Evolutionary conservation across 2,329 filamentous ascomycete species (phyloP), one percentile per base, ranked within the genome.

Genomic region (Colletotrichum sojae): DNA sequence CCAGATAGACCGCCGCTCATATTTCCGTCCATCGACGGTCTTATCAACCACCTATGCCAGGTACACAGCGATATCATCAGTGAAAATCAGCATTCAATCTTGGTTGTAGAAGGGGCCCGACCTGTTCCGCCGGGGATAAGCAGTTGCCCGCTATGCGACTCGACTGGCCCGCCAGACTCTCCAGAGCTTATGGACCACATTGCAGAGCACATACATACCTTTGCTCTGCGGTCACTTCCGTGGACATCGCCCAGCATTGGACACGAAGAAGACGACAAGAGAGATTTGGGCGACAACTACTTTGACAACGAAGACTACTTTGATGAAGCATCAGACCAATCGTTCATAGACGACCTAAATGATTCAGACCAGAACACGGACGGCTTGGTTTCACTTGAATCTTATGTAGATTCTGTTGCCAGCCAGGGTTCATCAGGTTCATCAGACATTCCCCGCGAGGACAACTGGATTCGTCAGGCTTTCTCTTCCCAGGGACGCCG

Each of bases 391-490:
- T 8, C 31, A 36, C 8, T 36, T 10, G 2, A 1, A 8, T 36
- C 31, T 9, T 36, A 12, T 10, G 27, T 10, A 8, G 10, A 10
- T 5, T 25, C 31, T 36, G 10, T 12, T 10, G 8, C 2, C 10
- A 36, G 3, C 10, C 31, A 36, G 10, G 31, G 22, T 25, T 25
- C 22, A n/a, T n/a, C n/a, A n/a, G n/a, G n/a, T n/a, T n/a, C n/a
- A n/a, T n/a, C n/a, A n/a, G 94, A 93, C 57, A 87, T 90, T 67
- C 86, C 92, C 48, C 90, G 94, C 67, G 92, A 96, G 71, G 95
- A 98, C 67, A 94, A 97, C 75, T 99, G 96, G 96, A 93, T 97
- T 36, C 84, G 84, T 16, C 90, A 92, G 65, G 91, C 93, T 75
- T 84, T 88, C 40, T 85, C 87, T 8, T 87, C 88, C 39, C 84